Base-by-base conservation (phyloP, 2,329 filamentous ascomycete species). In the Chaetoscypha palmicola region DNA sequence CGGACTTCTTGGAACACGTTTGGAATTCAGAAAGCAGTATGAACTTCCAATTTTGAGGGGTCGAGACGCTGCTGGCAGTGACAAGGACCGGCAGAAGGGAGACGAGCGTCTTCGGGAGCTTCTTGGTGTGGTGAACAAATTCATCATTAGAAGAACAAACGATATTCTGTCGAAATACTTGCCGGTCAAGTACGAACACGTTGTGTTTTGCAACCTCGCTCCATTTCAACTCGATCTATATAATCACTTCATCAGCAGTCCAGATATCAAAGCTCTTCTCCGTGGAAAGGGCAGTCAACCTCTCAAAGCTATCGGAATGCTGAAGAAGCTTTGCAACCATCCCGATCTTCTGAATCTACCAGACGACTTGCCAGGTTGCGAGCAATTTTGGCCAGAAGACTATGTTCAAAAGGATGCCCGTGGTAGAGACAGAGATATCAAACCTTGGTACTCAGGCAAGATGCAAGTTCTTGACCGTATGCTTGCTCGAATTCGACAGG, bases 251-350 rank as follows among this genome's bases (percentile, higher is more conserved):
- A 90, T 98, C 64, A 87, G 85, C 38, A 96, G 90, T 48, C 91
- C 92, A 0, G 87, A 94, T 48, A 97, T 98, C 58, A 89, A 94
- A 62, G 89, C 86, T 41, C 71, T 98, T 34, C 76, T 98, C 26
- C 81, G 86, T 53, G 92, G 92, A 49, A 97, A 96, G 66, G 91
- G 90, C 20, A 96, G 89, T 47, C 91, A 97, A 58, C 92, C 92
- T 1, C 73, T 98, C 37, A 97, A 97, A 64, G 92, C 92, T 5
- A 98, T 98, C 64, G 89, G 88, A 35, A 81, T 98, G 55, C 74
- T 98, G 59, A 98, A 98, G 68, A 98, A 98, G 64, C 81, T 98
- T 11, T 98, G 94, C 71, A 98, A 98, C 57, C 92, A 98, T 58
- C 92, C 92, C 0, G 92, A 98, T 61, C 76, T 98, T 3, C 77